Percentiles rank a stretch among this genome's conserved stretches.
These are phyloP conservation scores for Suillus placidus DNA, from an alignment of 768 basidiomycete genomes.

Conservation along the genomic window DNA sequence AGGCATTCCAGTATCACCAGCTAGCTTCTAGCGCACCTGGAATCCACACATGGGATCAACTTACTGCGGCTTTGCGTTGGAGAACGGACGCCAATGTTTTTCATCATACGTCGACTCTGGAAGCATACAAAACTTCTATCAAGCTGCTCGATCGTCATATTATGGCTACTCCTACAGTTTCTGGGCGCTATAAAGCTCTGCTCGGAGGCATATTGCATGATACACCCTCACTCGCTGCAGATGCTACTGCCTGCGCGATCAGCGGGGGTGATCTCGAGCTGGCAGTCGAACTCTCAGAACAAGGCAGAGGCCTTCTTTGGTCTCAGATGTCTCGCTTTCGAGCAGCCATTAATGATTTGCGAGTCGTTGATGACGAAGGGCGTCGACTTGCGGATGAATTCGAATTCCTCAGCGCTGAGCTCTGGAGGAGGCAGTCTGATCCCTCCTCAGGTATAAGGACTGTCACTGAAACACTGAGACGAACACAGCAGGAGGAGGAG, in stretches of 20 bases:
- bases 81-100: constrained; percentile 9
- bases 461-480: neutral
- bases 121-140: constrained; percentile 25
- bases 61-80: constrained; percentile 22
- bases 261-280: constrained; percentile 17
- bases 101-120: constrained; percentile 22
- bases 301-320: constrained; percentile 35
- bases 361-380: constrained; percentile 18
- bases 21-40: constrained; percentile 16
- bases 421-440: constrained; percentile 8
- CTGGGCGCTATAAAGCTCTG: constrained; percentile 18
- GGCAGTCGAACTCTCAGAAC: constrained; percentile 40
- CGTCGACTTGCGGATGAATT: constrained; percentile 28
- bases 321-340: constrained; percentile 30
- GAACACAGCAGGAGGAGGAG: constrained; percentile 17
- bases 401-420: constrained; percentile 23
- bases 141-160: constrained; percentile 23
- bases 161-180: constrained; percentile 21
- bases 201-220: constrained; percentile 10
- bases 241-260: constrained; percentile 33
- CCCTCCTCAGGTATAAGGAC: neutral
- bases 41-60: constrained; percentile 10
- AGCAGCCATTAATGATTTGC: constrained; percentile 29
- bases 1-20: constrained; percentile 16
- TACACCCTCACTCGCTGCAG: constrained; percentile 19